These are phyloP conservation scores for Hsuehochloa calcarea DNA, from an alignment of 176 grass and related monocot genomes.

Conservation along the genomic window DNA sequence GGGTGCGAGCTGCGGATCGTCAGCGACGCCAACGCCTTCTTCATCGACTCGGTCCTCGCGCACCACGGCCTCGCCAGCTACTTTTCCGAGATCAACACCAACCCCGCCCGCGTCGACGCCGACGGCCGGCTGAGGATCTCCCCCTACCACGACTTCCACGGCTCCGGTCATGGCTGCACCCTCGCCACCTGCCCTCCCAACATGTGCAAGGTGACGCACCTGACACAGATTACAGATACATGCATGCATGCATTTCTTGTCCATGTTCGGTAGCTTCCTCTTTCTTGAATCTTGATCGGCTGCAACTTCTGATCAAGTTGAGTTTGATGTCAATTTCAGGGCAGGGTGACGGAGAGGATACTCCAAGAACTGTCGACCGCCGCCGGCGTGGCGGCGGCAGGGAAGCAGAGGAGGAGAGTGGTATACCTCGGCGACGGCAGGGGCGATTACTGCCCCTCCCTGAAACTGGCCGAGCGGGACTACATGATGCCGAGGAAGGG, in stretches of 20 bases:
- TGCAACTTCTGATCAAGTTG: not conserved
- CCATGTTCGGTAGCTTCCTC: not conserved
- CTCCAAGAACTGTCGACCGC: slow-evolving; percentile 6
- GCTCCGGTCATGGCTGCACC: slow-evolving; percentile 50
- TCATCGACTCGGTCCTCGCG: slow-evolving; percentile 61
- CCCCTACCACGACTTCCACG: slow-evolving; percentile 56
- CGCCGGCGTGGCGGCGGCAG: slow-evolving; percentile 21
- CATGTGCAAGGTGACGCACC: slow-evolving; percentile 76
- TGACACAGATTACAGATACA: not conserved
- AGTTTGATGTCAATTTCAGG: slow-evolving; percentile 21
- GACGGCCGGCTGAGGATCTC: slow-evolving; percentile 61
- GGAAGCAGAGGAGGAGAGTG: slow-evolving; percentile 35
- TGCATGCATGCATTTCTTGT: not conserved
- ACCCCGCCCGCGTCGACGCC: slow-evolving; percentile 57
- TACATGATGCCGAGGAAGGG: slow-evolving; percentile 74
- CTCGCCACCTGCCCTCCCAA: slow-evolving; percentile 81
- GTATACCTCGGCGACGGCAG: slow-evolving; percentile 83
- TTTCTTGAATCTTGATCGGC: not conserved
- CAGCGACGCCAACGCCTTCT: slow-evolving; percentile 90
- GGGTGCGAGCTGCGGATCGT: slow-evolving; percentile 79
- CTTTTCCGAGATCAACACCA: slow-evolving; percentile 73
- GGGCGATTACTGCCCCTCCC: slow-evolving; percentile 78
- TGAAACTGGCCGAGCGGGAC: slow-evolving; percentile 52
- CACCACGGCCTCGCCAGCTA: slow-evolving; percentile 68
- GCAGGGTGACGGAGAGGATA: slow-evolving; percentile 60